phyloP scores from a whole-genome alignment of 2,329 filamentous ascomycete species.

The Fusarium palustre region DNA sequence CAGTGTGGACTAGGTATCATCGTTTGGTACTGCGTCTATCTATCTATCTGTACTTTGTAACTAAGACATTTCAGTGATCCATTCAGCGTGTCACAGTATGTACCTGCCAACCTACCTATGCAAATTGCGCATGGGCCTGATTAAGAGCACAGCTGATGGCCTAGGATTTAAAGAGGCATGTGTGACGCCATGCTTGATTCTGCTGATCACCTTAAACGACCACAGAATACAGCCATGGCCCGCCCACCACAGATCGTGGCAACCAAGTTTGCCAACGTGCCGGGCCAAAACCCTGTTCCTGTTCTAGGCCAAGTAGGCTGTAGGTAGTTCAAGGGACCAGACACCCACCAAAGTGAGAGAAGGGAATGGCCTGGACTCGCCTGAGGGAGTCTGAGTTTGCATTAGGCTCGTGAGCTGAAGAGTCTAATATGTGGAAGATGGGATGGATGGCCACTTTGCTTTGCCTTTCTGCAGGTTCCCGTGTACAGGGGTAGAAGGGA shows the following conservation, averaged over 20 bases:
- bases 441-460: constrained; percentile 9
- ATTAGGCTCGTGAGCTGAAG: constrained; percentile 26
- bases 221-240: constrained; percentile 5
- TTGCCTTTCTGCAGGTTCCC: constrained; percentile 38
- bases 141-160: neutral
- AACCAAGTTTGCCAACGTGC: constrained; percentile 28
- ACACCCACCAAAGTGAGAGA: neutral
- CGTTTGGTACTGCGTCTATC: neutral
- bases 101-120: neutral
- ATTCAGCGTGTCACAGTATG: neutral
- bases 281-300: constrained; percentile 29
- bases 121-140: neutral
- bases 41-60: neutral
- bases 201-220: constrained; percentile 1
- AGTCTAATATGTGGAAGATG: constrained; percentile 22
- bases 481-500: constrained; percentile 15
- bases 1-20: too few relatives aligned
- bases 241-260: constrained; percentile 29
- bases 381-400: constrained; percentile 20
- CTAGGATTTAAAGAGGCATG: constrained; percentile 11
- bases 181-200: constrained; percentile 15
- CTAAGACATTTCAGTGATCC: neutral
- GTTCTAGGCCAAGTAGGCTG: constrained; percentile 4
- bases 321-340: constrained; percentile 6
- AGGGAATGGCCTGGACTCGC: constrained; percentile 34